These are phyloP conservation scores for Tetracladium setigerum DNA, from an alignment of 495 filamentous ascomycete genomes.

Conservation along the genomic window DNA sequence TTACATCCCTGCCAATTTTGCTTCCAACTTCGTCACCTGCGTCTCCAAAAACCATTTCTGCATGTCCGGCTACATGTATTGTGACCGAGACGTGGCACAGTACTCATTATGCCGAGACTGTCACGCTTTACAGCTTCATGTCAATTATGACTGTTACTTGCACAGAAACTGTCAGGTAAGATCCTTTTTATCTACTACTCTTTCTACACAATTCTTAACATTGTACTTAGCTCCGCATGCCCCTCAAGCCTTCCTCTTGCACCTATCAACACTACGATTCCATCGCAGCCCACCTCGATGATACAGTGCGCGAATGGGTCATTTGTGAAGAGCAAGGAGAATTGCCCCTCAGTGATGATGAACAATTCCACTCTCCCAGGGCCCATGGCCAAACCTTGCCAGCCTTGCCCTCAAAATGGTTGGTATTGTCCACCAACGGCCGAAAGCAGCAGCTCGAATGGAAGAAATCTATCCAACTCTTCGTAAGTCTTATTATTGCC, in stretches of 20 bases:
- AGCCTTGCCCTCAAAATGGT: too few relatives aligned
- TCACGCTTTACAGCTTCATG: conserved; percentile 16
- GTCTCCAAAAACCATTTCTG: neutral
- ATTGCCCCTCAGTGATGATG: conserved; percentile 1
- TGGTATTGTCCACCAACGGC: too few relatives aligned
- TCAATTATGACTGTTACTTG: conserved; percentile 11
- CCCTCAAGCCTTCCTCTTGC: too few relatives aligned
- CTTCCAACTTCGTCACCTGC: neutral
- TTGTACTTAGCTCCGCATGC: too few relatives aligned
- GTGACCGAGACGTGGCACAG: conserved; percentile 18
- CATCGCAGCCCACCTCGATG: neutral
- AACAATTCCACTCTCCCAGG: neutral
- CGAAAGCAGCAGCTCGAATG: too few relatives aligned
- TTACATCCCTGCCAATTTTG: neutral
- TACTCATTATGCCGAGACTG: conserved; percentile 15
- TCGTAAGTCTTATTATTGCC: too few relatives aligned
- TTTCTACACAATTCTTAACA: neutral
- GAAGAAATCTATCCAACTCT: too few relatives aligned
- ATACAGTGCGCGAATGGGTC: conserved; percentile 8
- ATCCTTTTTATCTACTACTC: neutral
- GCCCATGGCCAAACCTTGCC: neutral
- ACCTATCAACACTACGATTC: neutral
- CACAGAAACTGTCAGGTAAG: conserved; percentile 16
- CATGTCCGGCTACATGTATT: conserved; percentile 10
- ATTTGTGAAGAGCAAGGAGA: conserved; percentile 1